Percentiles rank a stretch among this genome's conserved stretches.
Conservation (phyloP, 164 flowering plant genomes). For the Magnolia officinalis region DNA sequence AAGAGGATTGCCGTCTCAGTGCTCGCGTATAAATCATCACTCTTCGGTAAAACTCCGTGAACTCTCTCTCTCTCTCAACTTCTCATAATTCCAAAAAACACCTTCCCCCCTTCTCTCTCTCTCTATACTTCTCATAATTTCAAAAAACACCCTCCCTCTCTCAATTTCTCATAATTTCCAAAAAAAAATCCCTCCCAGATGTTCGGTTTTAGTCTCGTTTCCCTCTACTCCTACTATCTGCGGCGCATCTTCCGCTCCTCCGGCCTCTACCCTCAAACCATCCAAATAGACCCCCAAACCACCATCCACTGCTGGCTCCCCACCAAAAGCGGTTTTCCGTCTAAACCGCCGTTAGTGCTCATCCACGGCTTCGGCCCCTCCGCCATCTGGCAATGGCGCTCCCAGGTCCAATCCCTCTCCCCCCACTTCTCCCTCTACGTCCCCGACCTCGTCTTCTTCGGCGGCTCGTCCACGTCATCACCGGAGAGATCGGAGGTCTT, state of each 20-base stretch:
- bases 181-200: no score
- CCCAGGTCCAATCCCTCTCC: slow-evolving; percentile 37
- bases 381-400: slow-evolving; percentile 56
- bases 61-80: no score
- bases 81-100: no score
- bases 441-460: slow-evolving; percentile 81
- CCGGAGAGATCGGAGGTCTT: slow-evolving; percentile 54
- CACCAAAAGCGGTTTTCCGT: not conserved
- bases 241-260: slow-evolving; percentile 25
- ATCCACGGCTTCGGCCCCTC: slow-evolving; percentile 67
- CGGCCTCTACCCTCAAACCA: slow-evolving; percentile 34
- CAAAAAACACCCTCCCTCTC: no score
- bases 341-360: slow-evolving; percentile 34
- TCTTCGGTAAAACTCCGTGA: no score
- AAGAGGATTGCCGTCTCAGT: no score
- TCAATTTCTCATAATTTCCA: no score
- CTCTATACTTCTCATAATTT: no score
- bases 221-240: slow-evolving; percentile 40
- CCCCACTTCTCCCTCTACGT: slow-evolving; percentile 54
- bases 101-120: no score
- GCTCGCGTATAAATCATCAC: no score
- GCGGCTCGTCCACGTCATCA: slow-evolving; percentile 47
- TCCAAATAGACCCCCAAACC: slow-evolving; percentile 42
- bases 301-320: slow-evolving; percentile 60
- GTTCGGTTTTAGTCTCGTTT: slow-evolving; percentile 50